Conservation (phyloP, 1,139 yeast genomes). For the Sugiyamaella paludigena region DNA sequence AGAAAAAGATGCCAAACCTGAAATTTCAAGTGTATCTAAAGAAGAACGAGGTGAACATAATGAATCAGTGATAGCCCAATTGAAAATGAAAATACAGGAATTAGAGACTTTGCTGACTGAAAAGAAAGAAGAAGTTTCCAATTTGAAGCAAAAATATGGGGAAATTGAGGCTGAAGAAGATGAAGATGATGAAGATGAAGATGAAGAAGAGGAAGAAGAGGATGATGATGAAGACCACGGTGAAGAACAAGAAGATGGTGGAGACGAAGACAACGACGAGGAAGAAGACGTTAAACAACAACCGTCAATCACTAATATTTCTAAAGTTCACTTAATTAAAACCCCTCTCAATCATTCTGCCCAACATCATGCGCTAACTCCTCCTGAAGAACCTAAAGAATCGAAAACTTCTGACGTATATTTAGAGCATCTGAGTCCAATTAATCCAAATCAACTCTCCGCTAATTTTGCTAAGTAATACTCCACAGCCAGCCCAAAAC, state of each 20-base stretch:
- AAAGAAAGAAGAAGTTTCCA: constrained; percentile 15
- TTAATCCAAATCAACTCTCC: background rate
- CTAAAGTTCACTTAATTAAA: too few relatives aligned
- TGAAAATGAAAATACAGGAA: constrained; percentile 16
- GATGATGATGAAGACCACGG: constrained; percentile 5
- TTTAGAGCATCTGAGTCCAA: constrained; percentile 10
- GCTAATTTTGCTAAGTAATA: too few relatives aligned
- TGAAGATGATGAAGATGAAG: constrained; percentile 10
- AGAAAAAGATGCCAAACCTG: constrained; percentile 1
- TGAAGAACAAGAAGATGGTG: constrained; percentile 3
- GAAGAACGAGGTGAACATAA: constrained; percentile 3
- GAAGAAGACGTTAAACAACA: background rate
- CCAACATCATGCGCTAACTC: background rate
- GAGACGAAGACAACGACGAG: background rate
- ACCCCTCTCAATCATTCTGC: too few relatives aligned
- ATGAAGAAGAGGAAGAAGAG: constrained; percentile 3
- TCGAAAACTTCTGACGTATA: background rate
- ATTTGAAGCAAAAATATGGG: constrained; percentile 11
- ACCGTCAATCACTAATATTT: too few relatives aligned
- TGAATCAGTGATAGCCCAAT: constrained; percentile 8
- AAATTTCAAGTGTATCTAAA: background rate
- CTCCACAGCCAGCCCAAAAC: too few relatives aligned
- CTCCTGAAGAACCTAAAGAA: background rate
- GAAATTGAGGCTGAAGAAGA: constrained; percentile 7
- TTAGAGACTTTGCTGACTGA: constrained; percentile 16